Percentiles rank a stretch among this genome's conserved stretches.
These are phyloP conservation scores for Globisporangium orthogonon DNA, from an alignment of 352 stramenopile genomes.

Conservation along the genomic window DNA sequence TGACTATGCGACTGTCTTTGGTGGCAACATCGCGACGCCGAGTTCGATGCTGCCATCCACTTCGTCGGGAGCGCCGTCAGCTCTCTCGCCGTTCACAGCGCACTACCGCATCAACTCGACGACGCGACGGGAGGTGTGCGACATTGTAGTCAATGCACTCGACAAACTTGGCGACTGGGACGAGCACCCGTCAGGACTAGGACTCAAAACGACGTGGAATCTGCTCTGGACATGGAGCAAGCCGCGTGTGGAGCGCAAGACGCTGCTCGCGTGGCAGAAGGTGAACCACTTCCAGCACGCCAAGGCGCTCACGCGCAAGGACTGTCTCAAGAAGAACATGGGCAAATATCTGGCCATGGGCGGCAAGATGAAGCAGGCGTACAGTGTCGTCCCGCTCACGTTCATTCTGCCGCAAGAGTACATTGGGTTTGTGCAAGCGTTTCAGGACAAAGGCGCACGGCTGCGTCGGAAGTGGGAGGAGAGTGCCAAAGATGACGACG, in stretches of 20 bases:
- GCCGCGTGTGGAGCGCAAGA: conserved; percentile 70
- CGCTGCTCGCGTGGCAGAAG: conserved; percentile 89
- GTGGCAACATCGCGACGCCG: conserved; percentile 23
- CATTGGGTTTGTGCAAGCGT: conserved; percentile 83
- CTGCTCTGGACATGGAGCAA: conserved; percentile 90
- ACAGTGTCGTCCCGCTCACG: conserved; percentile 89
- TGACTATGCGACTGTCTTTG: conserved; percentile 84
- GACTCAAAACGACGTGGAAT: conserved; percentile 89
- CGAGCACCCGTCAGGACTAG: conserved; percentile 66
- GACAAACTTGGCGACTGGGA: conserved; percentile 57
- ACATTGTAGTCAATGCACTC: conserved; percentile 72
- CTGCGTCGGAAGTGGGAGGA: conserved; percentile 8
- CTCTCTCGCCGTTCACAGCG: conserved; percentile 30
- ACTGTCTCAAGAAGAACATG: conserved; percentile 89
- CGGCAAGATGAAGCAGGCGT: conserved; percentile 49
- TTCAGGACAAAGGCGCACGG: conserved; percentile 39
- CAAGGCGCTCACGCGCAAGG: conserved; percentile 90
- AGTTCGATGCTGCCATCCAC: conserved; percentile 24
- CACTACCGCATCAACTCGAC: conserved; percentile 83
- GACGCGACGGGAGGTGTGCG: conserved; percentile 66
- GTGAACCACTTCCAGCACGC: conserved; percentile 93
- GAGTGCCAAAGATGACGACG: background rate
- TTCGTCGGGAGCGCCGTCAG: conserved; percentile 23
- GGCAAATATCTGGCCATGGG: conserved; percentile 53
- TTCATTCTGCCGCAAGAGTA: conserved; percentile 93